A percentile compares a stretch with the other conserved stretches of the same genome.
These are phyloP conservation scores for Acanthamoeba triangularis DNA, from an alignment of 208 protist genomes.

Conservation along the genomic window DNA sequence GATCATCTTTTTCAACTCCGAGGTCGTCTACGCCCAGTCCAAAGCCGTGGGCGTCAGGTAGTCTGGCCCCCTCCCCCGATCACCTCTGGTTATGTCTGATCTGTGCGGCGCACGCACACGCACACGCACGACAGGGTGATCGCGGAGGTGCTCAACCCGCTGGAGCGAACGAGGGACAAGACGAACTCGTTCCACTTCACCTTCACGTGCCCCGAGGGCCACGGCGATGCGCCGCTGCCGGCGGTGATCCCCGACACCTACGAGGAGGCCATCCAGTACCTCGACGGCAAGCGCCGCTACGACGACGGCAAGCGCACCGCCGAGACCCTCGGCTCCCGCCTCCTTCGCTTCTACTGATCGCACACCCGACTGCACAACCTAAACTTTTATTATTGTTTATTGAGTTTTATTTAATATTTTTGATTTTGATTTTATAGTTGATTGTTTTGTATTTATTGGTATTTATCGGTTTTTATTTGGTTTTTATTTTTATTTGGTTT, in stretches of 20 bases:
- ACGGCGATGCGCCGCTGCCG: neutral
- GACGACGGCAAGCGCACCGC: conserved; percentile 70
- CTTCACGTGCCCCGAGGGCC: conserved; percentile 74
- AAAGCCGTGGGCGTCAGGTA: conserved; percentile 56
- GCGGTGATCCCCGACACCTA: conserved; percentile 71
- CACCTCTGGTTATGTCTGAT: neutral
- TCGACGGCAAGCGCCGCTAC: conserved; percentile 74
- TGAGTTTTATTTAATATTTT: no score
- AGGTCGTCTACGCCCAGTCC: conserved; percentile 71
- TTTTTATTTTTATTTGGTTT: no score
- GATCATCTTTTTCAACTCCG: conserved; percentile 73
- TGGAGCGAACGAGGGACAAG: neutral
- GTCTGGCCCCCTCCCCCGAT: neutral
- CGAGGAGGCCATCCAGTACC: conserved; percentile 65
- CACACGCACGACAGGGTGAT: conserved; percentile 8
- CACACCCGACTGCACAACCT: no score
- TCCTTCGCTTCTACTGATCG: conserved; percentile 72
- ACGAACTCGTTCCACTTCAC: conserved; percentile 80
- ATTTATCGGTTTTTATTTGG: no score
- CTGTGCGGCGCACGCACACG: neutral
- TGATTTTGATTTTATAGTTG: no score
- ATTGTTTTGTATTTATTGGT: no score
- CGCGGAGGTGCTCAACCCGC: conserved; percentile 79
- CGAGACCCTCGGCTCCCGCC: neutral
- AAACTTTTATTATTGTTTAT: no score